phyloP scores from a whole-genome alignment of 208 protist genomes.

The Angomonas ambiguus region DNA sequence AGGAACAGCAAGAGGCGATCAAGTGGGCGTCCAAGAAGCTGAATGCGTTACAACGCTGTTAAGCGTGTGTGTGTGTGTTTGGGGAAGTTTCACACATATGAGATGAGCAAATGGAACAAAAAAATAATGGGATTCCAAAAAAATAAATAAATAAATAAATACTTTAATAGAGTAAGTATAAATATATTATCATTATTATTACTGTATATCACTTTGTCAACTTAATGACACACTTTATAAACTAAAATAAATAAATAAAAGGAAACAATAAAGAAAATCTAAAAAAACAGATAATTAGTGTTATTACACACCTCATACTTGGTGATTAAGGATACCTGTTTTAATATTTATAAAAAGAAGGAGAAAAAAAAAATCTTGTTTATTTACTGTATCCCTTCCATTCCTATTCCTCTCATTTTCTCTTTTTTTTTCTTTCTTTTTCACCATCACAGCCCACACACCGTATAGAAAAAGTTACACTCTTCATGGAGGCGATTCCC shows the following conservation, averaged over 20 bases:
- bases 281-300: too few relatives aligned
- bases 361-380: neutral
- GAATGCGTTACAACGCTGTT: slow-evolving; percentile 30
- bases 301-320: too few relatives aligned
- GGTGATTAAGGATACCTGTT: neutral
- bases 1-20: slow-evolving; percentile 57
- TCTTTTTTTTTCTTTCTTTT: slow-evolving; percentile 11
- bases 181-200: neutral
- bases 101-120: slow-evolving; percentile 5
- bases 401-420: neutral
- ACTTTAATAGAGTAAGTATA: neutral
- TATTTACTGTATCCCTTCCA: neutral
- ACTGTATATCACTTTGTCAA: neutral
- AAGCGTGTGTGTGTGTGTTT: too few relatives aligned
- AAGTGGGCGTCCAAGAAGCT: slow-evolving; percentile 67
- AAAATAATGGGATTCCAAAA: neutral
- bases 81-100: too few relatives aligned
- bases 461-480: slow-evolving; percentile 4
- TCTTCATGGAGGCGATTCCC: slow-evolving; percentile 64
- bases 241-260: neutral
- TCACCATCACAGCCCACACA: neutral
- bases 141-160: neutral
- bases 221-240: neutral
- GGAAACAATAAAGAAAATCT: neutral
- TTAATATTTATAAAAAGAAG: too few relatives aligned